A percentile compares a stretch with the other conserved stretches of the same genome.
Conservation (phyloP, 2,329 filamentous ascomycete species). For the Scedosporium minutisporum region DNA sequence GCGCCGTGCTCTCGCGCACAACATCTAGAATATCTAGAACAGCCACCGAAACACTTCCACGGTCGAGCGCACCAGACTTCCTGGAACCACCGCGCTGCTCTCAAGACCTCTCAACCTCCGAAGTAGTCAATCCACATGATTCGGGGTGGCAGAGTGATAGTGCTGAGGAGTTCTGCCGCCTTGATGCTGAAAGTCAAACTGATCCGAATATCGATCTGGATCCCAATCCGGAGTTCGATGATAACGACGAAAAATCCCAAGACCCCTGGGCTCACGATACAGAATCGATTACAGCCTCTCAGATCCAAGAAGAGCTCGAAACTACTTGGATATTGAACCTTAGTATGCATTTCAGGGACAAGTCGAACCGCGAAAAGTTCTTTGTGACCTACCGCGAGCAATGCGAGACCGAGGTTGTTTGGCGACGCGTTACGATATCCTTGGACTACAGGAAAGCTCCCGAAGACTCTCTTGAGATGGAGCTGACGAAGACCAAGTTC, state of each 20-base stretch:
- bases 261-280: conserved; percentile 19
- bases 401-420: conserved; percentile 46
- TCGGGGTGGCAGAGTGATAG: not conserved
- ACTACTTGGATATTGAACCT: conserved; percentile 90
- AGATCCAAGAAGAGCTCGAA: conserved; percentile 72
- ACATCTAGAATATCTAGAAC: conserved; percentile 16
- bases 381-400: conserved; percentile 89
- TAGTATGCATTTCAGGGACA: conserved; percentile 96
- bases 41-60: conserved; percentile 24
- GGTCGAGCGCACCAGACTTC: conserved; percentile 39
- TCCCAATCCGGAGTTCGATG: not conserved
- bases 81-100: conserved; percentile 14
- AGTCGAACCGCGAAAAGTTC: conserved; percentile 90
- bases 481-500: conserved; percentile 66
- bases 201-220: conserved; percentile 3
- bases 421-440: conserved; percentile 85
- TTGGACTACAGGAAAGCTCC: conserved; percentile 81
- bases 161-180: not conserved
- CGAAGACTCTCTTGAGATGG: conserved; percentile 73
- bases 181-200: not conserved
- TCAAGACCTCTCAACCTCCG: not conserved
- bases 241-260: conserved; percentile 7
- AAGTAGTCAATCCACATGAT: not conserved
- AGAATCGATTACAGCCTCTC: conserved; percentile 39
- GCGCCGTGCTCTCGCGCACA: conserved; percentile 22